These are phyloP conservation scores for Eimeria tenella DNA, from an alignment of 169 alveolate genomes.

Conservation along the genomic window DNA sequence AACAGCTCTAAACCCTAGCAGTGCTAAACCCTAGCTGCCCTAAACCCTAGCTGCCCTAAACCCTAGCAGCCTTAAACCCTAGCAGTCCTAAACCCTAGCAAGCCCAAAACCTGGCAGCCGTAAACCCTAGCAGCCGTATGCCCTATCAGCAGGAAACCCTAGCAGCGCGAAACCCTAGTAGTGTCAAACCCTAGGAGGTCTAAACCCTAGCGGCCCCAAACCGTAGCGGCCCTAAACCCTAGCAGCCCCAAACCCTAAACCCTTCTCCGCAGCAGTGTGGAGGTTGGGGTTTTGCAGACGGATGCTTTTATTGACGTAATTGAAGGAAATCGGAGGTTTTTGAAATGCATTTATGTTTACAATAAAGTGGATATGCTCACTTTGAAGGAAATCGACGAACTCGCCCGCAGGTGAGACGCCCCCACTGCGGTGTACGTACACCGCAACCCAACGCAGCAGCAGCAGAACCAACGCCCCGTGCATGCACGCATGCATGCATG, in stretches of 20 bases:
- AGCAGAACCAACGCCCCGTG: neutral
- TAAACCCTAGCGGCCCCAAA: neutral
- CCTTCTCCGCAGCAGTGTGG: no score
- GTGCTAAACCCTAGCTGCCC: neutral
- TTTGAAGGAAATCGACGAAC: constrained; percentile 51
- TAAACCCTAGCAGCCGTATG: no score
- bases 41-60: neutral
- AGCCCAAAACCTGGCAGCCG: no score
- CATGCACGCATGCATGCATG: no score
- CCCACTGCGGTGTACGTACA: neutral
- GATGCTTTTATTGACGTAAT: constrained; percentile 98
- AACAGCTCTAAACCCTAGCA: neutral
- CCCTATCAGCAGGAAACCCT: no score
- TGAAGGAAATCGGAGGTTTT: constrained; percentile 96
- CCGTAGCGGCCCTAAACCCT: neutral
- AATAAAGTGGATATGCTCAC: constrained; percentile 89
- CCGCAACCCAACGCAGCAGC: neutral
- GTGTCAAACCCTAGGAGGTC: no score
- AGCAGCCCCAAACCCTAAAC: neutral
- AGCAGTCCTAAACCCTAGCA: neutral
- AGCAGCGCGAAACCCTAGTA: no score
- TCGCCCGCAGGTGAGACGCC: constrained; percentile 69
- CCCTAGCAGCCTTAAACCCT: constrained; percentile 33
- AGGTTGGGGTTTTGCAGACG: constrained; percentile 1
- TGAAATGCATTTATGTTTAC: constrained; percentile 94